Base-by-base conservation (phyloP, 805 yeast species). In the Clavispora santaluciae region DNA sequence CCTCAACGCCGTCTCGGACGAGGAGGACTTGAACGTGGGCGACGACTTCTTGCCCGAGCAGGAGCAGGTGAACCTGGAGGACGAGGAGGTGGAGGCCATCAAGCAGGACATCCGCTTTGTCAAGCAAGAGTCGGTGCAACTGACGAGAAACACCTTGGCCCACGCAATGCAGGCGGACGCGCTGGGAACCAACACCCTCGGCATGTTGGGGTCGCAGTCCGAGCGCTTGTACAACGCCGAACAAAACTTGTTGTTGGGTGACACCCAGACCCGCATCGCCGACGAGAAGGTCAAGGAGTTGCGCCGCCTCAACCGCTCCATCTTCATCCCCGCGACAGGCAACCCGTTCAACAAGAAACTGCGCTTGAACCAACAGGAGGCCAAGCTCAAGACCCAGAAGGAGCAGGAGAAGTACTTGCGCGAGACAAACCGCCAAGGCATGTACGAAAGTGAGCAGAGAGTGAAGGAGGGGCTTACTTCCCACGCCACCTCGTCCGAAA, bases 201-300 rank as follows among this genome's bases (percentile, higher is more conserved):
- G 96, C 22, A 79, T 87, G 79, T 73, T 93, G 36, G 99, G 99
- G 20, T 78, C 90, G n/a, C 98, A 93, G 62, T 81, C 93, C 42
- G 96, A 89, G 58, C 73, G 87, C 36, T 69, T 93, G 48, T 86
- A 83, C 60, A 79, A 78, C 54, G 81, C 90, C 16, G 96, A 93
- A 58, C 78, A 78, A 49, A 82, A 82, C 49, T 67, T 91, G 50
- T 78, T 85, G 40, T 66, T 86, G 40, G 87, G 95, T 39, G 84
- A 81, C 43, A 82, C 87, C 3, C 96, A 89, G 59, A 86, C 86
- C 43, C 71, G 80, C 51, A 76, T 86, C 40, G 95, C 95, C 5
- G 89, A 84, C 48, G 86, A 81, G 31, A 86, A 86, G 60, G 91
- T 91, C 25, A 75, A 74, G 39, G 90, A 90, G 54, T 73, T 91